Evolutionary conservation across 2,329 filamentous ascomycete genomes (phyloP).

Genomic region (Pseudogymnoascus sp.): DNA sequence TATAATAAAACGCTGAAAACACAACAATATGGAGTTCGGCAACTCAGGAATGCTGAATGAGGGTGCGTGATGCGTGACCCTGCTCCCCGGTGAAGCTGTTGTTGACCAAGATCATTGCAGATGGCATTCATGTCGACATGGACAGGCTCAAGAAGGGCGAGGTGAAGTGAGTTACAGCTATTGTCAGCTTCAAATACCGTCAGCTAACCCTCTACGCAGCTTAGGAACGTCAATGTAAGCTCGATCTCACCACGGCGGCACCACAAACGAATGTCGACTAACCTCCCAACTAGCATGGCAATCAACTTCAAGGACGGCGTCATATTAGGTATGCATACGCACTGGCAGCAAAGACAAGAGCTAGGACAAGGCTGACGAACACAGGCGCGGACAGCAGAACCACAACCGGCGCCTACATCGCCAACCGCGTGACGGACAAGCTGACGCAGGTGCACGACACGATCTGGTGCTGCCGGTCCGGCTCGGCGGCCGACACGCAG

Average conservation of each 20-base stretch:
- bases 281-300: constrained; percentile 66
- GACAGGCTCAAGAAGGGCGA: constrained; percentile 97
- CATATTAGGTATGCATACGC: constrained; percentile 62
- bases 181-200: constrained; percentile 8
- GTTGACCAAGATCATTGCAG: constrained; percentile 41
- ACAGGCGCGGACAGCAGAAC: constrained; percentile 89
- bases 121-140: constrained; percentile 99
- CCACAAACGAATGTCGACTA: constrained; percentile 16
- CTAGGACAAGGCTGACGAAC: neutral
- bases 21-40: constrained; percentile 53
- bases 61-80: constrained; percentile 38
- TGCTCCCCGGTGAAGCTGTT: constrained; percentile 17
- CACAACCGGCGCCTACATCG: constrained; percentile 96
- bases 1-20: neutral
- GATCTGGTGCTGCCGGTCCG: constrained; percentile 98
- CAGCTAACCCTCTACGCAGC: constrained; percentile 44
- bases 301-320: constrained; percentile 98
- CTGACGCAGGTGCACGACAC: constrained; percentile 97
- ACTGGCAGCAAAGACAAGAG: neutral
- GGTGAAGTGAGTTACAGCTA: constrained; percentile 70
- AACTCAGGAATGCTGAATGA: constrained; percentile 56
- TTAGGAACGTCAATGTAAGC: constrained; percentile 94
- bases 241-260: constrained; percentile 17
- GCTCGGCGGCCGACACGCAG: constrained; percentile 95
- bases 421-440: constrained; percentile 98